Base-by-base conservation (phyloP, 2,329 filamentous ascomycete genomes). In the Sclerotiophoma versabilis region DNA sequence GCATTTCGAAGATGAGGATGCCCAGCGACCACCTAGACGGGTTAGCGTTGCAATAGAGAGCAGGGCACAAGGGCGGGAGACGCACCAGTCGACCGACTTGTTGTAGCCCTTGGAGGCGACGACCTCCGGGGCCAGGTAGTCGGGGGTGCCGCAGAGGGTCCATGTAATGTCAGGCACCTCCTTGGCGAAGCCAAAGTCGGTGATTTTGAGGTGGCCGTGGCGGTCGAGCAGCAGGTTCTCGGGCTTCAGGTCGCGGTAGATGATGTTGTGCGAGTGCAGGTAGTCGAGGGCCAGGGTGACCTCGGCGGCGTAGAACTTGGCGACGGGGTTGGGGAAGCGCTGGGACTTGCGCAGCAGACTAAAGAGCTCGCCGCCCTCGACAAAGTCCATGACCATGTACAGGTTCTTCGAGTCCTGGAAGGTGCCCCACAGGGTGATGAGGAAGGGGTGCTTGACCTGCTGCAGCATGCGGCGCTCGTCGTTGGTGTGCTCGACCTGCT, bases 371-470 rank as follows among this genome's bases (percentile, higher is more conserved):
- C 95, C 95, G 65, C 95, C 95, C 78, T 99, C 95, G 48, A 99
- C 93, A 80, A 99, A 99, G 77, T 99, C 95, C 95, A 99, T 99
- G 69, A 99, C 95, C 95, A 99, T 99, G 84, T 99, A 99, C 29
- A 99, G 81, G 74, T 97, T 98, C 79, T 88, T 92, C 44, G 88
- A 85, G 71, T 99, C 95, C 75, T 98, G 93, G 76, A 98, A 99
- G 9, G 95, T 99, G 54, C 95, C 95, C 95, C 95, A 99, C 33
- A 99, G 82, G 1, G 95, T 99, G 73, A 99, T 95, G 60, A 99
- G 82, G 79, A 99, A 99, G 11, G 95, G 93, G 77, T 99, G 93
- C 77, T 97, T 96, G 75, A 98, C 95, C 75, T 96, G 90, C 74
- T 92, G 91, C 69, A 99, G 80, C 95, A 99, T 99, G 68, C 86